phyloP scores from a whole-genome alignment of 257 asterid species.

The Leptodermis oblonga region DNA sequence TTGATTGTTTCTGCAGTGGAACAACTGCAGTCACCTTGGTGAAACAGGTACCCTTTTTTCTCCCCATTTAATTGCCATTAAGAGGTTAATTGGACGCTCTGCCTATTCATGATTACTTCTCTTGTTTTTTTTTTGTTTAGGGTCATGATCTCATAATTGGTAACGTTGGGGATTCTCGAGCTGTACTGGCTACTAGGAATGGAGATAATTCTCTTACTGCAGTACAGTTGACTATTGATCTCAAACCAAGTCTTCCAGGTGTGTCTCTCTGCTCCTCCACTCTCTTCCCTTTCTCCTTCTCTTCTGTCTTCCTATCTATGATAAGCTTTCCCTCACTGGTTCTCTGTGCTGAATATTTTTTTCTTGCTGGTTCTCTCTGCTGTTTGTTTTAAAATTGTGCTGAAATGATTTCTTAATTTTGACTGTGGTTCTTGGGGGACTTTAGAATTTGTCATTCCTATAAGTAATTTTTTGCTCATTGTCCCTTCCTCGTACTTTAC shows the following conservation, averaged over 20 bases:
- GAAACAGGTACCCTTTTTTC: constrained; percentile 53
- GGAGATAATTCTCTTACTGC: constrained; percentile 51
- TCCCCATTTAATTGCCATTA: constrained; percentile 13
- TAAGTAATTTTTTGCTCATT: background rate
- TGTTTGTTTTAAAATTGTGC: background rate
- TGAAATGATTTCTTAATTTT: background rate
- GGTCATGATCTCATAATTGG: constrained; percentile 83
- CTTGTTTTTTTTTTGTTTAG: constrained; percentile 29
- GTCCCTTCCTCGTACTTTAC: background rate
- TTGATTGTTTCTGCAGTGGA: constrained; percentile 94
- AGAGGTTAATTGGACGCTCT: constrained; percentile 1
- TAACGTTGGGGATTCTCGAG: constrained; percentile 89
- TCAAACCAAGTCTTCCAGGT: constrained; percentile 94
- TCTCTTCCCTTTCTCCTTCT: background rate
- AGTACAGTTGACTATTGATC: constrained; percentile 87
- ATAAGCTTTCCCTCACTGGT: background rate
- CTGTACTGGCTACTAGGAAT: constrained; percentile 70
- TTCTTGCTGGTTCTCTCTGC: background rate
- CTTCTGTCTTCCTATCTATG: background rate
- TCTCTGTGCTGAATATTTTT: background rate
- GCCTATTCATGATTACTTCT: background rate
- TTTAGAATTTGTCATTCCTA: background rate
- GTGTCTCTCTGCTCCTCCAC: constrained; percentile 3
- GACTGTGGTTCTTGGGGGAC: background rate
- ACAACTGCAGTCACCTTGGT: constrained; percentile 90